A percentile compares a stretch with the other conserved stretches of the same genome.
Conservation (phyloP, 129 eudicot species). For the Escallonia rubra region DNA sequence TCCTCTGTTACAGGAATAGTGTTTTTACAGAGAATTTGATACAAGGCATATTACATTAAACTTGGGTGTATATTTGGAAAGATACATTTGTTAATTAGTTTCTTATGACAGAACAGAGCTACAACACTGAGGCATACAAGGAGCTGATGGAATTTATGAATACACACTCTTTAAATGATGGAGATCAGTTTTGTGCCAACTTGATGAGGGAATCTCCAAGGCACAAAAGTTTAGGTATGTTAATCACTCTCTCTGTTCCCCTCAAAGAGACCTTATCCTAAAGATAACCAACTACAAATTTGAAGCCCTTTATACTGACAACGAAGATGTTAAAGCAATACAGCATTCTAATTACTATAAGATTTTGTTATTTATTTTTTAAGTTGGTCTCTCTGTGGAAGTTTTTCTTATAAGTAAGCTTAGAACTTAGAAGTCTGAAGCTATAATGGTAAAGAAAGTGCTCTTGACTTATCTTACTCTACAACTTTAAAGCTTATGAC, state of each 20-base stretch:
- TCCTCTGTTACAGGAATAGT: neutral
- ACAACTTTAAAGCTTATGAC: no score
- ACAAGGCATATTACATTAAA: no score
- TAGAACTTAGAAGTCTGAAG: neutral
- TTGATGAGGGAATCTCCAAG: constrained; percentile 83
- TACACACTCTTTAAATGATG: constrained; percentile 65
- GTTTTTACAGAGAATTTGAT: neutral
- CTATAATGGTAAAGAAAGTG: neutral
- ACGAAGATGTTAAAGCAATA: no score
- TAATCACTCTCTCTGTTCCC: no score
- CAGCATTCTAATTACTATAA: no score
- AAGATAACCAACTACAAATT: no score
- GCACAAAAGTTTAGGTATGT: constrained; percentile 71
- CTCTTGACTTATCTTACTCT: neutral
- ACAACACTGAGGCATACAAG: constrained; percentile 72
- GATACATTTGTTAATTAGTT: constrained; percentile 8
- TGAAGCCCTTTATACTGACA: no score
- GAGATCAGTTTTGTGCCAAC: constrained; percentile 81
- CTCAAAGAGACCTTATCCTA: no score
- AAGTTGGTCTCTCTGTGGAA: no score
- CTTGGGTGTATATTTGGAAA: neutral
- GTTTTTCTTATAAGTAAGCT: no score
- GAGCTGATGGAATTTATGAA: constrained; percentile 74
- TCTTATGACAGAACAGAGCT: constrained; percentile 76
- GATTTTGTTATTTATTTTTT: no score